phyloP scores from a whole-genome alignment of 2,329 filamentous ascomycete genomes.

The Monosporascus sp. region DNA sequence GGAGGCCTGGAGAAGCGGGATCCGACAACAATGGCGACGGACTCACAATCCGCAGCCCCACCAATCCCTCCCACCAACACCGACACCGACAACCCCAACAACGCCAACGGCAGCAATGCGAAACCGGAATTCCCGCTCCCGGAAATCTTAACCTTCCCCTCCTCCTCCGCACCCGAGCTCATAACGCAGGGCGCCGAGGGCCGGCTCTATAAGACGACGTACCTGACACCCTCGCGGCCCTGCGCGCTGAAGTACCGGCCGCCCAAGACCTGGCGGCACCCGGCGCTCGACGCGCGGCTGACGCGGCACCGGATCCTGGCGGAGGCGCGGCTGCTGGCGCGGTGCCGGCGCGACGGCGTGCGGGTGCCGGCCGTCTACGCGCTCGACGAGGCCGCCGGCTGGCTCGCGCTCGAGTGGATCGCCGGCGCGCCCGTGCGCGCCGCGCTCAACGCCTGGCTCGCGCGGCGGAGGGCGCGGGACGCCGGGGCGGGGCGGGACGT shows the following conservation, averaged over 20 bases:
- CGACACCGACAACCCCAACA: slow-evolving; percentile 3
- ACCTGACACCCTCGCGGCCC: slow-evolving; percentile 61
- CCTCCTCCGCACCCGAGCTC: slow-evolving; percentile 57
- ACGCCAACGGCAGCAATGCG: neutral
- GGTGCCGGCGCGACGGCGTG: slow-evolving; percentile 73
- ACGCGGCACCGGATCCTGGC: slow-evolving; percentile 83
- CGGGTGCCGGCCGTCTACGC: slow-evolving; percentile 77
- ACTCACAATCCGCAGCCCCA: slow-evolving; percentile 5
- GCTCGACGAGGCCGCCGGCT: slow-evolving; percentile 58
- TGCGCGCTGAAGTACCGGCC: slow-evolving; percentile 90
- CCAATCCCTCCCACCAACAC: slow-evolving; percentile 2
- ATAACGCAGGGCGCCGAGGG: slow-evolving; percentile 94
- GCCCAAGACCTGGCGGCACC: slow-evolving; percentile 86
- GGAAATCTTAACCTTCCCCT: slow-evolving; percentile 57
- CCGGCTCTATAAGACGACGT: slow-evolving; percentile 82
- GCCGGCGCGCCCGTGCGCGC: slow-evolving; percentile 65
- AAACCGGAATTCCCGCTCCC: slow-evolving; percentile 49
- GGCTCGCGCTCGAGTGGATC: slow-evolving; percentile 83
- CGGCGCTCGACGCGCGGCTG: slow-evolving; percentile 78
- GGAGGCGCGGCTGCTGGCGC: slow-evolving; percentile 79
- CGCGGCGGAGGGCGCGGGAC: slow-evolving; percentile 22
- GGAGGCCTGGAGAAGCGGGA: too few species aligned
- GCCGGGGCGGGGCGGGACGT: slow-evolving; percentile 9
- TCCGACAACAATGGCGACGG: slow-evolving; percentile 8
- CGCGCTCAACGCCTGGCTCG: slow-evolving; percentile 64